phyloP scores from a whole-genome alignment of 192 early-diverging fungal species.

The Funneliformis mosseae region DNA sequence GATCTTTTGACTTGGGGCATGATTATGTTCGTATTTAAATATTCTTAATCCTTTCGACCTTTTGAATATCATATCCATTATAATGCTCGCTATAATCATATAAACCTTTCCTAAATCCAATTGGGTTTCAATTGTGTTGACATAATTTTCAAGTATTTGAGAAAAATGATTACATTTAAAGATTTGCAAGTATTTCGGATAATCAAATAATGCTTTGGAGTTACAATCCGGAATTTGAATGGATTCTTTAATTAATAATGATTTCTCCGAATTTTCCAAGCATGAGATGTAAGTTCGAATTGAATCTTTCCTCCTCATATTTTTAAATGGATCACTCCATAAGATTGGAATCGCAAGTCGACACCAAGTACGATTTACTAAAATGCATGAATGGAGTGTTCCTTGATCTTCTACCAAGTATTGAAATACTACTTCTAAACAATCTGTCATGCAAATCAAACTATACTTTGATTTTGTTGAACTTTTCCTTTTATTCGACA shows the following conservation, averaged over 20 bases:
- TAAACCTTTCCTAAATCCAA: background rate
- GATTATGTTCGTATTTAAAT: background rate
- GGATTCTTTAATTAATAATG: background rate
- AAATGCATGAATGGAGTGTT: slow-evolving; percentile 12
- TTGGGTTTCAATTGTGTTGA: background rate
- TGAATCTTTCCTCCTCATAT: background rate
- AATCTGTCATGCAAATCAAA: background rate
- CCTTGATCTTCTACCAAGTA: background rate
- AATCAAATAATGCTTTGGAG: background rate
- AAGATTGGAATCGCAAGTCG: background rate
- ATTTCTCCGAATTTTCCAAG: background rate
- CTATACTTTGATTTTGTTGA: background rate
- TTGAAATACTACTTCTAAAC: background rate
- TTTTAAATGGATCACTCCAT: slow-evolving; percentile 6
- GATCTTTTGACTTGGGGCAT: background rate
- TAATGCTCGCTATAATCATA: background rate
- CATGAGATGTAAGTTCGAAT: background rate
- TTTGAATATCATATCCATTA: background rate
- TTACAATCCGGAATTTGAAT: background rate
- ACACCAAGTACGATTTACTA: slow-evolving; percentile 8
- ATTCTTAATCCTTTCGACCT: background rate
- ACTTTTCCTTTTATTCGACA: background rate
- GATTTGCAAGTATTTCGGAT: background rate
- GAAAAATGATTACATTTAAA: background rate
- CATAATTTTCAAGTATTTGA: background rate